A percentile compares a stretch with the other conserved stretches of the same genome.
These are phyloP conservation scores for Pseudopyricularia cyperi DNA, from an alignment of 2,329 filamentous ascomycete genomes.

Conservation along the genomic window DNA sequence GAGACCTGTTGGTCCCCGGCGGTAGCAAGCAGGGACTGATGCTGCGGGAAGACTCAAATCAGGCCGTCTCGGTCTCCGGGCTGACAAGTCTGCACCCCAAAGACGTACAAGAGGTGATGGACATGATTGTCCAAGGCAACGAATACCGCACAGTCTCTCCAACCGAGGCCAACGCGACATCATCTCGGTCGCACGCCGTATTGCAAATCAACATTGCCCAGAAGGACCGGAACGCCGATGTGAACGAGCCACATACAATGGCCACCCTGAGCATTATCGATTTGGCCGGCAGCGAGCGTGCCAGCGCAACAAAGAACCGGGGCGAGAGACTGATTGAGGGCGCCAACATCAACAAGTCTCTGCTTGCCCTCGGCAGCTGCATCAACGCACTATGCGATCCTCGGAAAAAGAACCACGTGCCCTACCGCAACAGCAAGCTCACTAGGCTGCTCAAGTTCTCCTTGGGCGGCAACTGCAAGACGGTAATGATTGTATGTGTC, in stretches of 20 bases:
- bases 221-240: constrained; percentile 82
- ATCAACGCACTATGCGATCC: constrained; percentile 97
- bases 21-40: constrained; percentile 75
- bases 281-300: constrained; percentile 87
- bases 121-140: constrained; percentile 95
- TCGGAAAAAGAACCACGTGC: constrained; percentile 83
- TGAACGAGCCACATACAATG: constrained; percentile 95
- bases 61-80: constrained; percentile 81
- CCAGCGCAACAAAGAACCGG: constrained; percentile 91
- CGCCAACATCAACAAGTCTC: constrained; percentile 98
- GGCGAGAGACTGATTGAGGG: constrained; percentile 85
- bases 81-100: constrained; percentile 83
- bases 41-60: constrained; percentile 88
- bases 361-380: constrained; percentile 87
- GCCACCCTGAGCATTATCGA: constrained; percentile 97
- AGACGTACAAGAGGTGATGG: constrained; percentile 94
- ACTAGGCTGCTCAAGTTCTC: constrained; percentile 94
- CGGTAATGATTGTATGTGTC: constrained; percentile 98
- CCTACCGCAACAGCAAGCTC: constrained; percentile 95
- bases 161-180: constrained; percentile 93
- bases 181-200: constrained; percentile 91
- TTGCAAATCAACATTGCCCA: constrained; percentile 93
- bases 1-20: constrained; percentile 79
- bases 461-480: constrained; percentile 93
- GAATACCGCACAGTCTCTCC: constrained; percentile 91